Percentiles rank a stretch among this genome's conserved stretches.
Evolutionary conservation across 352 stramenopile species (phyloP).

Genomic region (Globisporangium camurandrum): DNA sequence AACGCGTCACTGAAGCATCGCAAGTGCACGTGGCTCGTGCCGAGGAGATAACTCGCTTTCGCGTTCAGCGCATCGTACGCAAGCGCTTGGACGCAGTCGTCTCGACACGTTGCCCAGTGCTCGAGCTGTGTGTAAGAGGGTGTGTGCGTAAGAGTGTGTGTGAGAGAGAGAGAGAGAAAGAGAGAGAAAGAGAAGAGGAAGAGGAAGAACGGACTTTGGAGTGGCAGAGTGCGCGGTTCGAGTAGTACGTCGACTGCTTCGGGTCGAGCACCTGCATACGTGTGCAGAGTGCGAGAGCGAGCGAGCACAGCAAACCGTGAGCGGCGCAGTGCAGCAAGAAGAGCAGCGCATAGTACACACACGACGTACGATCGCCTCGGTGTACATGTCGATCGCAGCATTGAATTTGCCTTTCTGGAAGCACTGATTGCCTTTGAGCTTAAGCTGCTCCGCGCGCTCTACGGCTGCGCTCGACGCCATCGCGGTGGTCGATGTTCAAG

Average conservation of each 20-base stretch:
- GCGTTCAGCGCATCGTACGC: conserved; percentile 53
- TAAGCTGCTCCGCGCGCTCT: conserved; percentile 65
- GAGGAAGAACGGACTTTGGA: conserved; percentile 32
- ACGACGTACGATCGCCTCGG: conserved; percentile 63
- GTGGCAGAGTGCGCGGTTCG: conserved; percentile 70
- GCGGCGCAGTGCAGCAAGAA: not conserved
- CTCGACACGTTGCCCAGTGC: conserved; percentile 46
- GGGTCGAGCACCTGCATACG: conserved; percentile 41
- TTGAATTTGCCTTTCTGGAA: conserved; percentile 76
- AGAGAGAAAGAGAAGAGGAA: not conserved
- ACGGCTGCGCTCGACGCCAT: conserved; percentile 4
- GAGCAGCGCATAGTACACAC: not conserved
- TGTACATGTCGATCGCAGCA: conserved; percentile 83
- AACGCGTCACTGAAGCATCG: conserved; percentile 42
- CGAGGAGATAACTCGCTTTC: conserved; percentile 72
- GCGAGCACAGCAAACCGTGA: not conserved
- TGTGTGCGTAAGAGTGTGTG: not conserved
- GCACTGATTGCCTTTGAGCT: conserved; percentile 71
- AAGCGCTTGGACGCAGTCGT: conserved; percentile 57
- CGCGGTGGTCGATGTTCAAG: not conserved
- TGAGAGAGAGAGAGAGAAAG: not conserved
- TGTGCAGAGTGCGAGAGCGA: not conserved
- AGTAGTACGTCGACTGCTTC: conserved; percentile 62
- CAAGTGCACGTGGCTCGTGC: conserved; percentile 47
- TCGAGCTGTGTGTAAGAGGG: conserved; percentile 24